Percentiles rank a stretch among this genome's conserved stretches.
These are phyloP conservation scores for Coffea eugenioides DNA, from an alignment of 257 asterid species.

Conservation along the genomic window DNA sequence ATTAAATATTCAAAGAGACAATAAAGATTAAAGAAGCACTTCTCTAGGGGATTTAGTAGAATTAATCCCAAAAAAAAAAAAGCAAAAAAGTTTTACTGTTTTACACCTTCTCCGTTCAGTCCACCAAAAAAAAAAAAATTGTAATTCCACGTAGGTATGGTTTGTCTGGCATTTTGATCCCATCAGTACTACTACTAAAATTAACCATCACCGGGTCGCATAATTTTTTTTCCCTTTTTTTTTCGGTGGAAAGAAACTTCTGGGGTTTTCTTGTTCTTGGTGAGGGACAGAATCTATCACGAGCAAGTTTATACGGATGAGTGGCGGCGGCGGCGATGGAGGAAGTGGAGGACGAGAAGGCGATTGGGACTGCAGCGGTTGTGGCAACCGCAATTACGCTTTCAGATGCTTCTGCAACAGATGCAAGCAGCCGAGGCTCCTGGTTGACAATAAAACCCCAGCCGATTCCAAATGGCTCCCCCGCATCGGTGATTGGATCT, in stretches of 20 bases:
- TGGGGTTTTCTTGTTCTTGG: neutral
- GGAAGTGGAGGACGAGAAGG: constrained; percentile 65
- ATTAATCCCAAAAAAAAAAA: too few species aligned
- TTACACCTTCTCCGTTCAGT: too few species aligned
- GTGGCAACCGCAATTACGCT: constrained; percentile 75
- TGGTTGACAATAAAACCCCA: constrained; percentile 75
- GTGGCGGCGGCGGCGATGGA: constrained; percentile 30
- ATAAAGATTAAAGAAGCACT: too few species aligned
- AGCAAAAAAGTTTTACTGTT: too few species aligned
- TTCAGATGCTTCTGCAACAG: constrained; percentile 83
- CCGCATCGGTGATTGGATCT: constrained; percentile 95
- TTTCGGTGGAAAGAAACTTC: neutral
- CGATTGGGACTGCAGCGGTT: constrained; percentile 85
- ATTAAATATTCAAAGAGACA: too few species aligned
- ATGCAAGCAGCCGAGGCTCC: constrained; percentile 88
- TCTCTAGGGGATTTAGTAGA: too few species aligned
- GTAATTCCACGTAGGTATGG: too few species aligned
- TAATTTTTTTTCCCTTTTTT: too few species aligned
- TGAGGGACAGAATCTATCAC: neutral
- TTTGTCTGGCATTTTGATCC: too few species aligned
- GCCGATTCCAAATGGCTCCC: constrained; percentile 92
- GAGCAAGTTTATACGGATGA: constrained; percentile 8
- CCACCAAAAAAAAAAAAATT: too few species aligned
- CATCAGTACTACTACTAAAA: too few species aligned
- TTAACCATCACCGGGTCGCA: too few species aligned